These are phyloP conservation scores for Yamadazyma buinensis DNA, from an alignment of 1,139 yeast genomes.

Conservation along the genomic window DNA sequence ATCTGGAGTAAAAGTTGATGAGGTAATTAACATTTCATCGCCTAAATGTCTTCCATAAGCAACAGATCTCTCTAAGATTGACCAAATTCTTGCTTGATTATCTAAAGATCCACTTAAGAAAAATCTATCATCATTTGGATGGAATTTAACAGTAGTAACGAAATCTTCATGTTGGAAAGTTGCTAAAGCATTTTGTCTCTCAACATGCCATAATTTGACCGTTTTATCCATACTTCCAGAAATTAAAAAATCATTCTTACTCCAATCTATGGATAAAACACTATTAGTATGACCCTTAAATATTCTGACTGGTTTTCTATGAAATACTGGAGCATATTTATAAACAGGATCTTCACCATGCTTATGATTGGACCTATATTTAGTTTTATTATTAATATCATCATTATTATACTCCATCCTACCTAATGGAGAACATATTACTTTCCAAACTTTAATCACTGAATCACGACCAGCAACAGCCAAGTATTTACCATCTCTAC, in stretches of 20 bases:
- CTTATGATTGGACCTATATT: slow-evolving; percentile 5
- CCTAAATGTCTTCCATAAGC: slow-evolving; percentile 36
- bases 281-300: slow-evolving; percentile 70
- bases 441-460: slow-evolving; percentile 72
- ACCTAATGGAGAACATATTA: slow-evolving; percentile 65
- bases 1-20: slow-evolving; percentile 66
- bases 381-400: slow-evolving; percentile 5
- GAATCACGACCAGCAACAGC: slow-evolving; percentile 84
- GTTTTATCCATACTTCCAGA: slow-evolving; percentile 87
- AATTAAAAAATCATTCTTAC: slow-evolving; percentile 75
- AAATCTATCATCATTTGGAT: slow-evolving; percentile 84
- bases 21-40: slow-evolving; percentile 64
- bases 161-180: slow-evolving; percentile 74
- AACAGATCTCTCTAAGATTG: slow-evolving; percentile 58
- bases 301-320: slow-evolving; percentile 58
- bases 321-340: slow-evolving; percentile 75
- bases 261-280: slow-evolving; percentile 79
- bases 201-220: slow-evolving; percentile 81
- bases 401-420: slow-evolving; percentile 40
- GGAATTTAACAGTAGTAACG: slow-evolving; percentile 79
- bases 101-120: slow-evolving; percentile 83
- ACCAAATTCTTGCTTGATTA: slow-evolving; percentile 76
- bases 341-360: slow-evolving; percentile 17
- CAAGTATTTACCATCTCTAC: slow-evolving; percentile 73
- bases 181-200: slow-evolving; percentile 58